phyloP scores from a whole-genome alignment of 2,329 filamentous ascomycete species.

The Aspergillus latus region DNA sequence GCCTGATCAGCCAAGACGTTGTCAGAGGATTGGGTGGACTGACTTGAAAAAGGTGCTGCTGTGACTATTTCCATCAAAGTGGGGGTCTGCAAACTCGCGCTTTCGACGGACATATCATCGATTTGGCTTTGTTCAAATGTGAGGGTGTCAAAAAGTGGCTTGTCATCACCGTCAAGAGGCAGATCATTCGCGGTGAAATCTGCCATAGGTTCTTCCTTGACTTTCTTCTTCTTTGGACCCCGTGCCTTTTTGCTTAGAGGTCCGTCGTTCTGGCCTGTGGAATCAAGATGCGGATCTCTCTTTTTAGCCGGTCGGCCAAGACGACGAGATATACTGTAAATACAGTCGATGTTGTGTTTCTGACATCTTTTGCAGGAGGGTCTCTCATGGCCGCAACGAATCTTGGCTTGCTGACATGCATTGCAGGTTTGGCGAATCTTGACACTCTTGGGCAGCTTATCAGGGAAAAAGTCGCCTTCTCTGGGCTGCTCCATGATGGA shows the following conservation, averaged over 20 bases:
- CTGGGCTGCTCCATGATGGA: conserved; percentile 12
- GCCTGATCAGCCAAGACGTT: background rate
- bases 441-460: conserved; percentile 32
- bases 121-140: conserved; percentile 12
- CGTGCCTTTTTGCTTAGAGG: conserved; percentile 13
- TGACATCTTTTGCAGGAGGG: conserved; percentile 36
- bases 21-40: background rate
- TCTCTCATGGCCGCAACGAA: conserved; percentile 39
- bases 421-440: conserved; percentile 41
- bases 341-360: conserved; percentile 35
- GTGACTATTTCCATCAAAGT: conserved; percentile 15
- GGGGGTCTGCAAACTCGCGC: conserved; percentile 12
- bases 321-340: conserved; percentile 39
- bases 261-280: background rate
- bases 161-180: background rate
- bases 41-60: conserved; percentile 15
- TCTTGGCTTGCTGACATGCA: conserved; percentile 41
- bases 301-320: conserved; percentile 38
- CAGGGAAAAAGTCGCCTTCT: background rate
- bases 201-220: conserved; percentile 6
- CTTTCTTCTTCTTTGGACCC: conserved; percentile 16
- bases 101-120: conserved; percentile 11
- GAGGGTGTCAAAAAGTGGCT: conserved; percentile 5
- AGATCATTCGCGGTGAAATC: background rate
- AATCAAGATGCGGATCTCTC: conserved; percentile 18